Conservation (phyloP, 2,329 filamentous ascomycete species). For the Bipolaris gigantea region DNA sequence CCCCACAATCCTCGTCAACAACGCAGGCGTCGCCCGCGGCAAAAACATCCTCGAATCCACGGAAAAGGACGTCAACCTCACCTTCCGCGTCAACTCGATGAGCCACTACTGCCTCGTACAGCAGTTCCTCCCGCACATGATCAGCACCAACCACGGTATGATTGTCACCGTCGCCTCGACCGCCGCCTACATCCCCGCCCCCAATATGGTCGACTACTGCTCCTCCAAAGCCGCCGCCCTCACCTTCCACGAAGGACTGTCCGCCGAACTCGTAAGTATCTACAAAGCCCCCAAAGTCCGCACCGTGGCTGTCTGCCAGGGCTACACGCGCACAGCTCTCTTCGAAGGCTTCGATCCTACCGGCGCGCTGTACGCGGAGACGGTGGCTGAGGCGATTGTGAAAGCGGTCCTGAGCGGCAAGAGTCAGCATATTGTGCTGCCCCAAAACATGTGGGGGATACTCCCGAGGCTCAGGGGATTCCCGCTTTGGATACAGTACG, state of each 20-base stretch:
- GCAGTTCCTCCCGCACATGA: conserved; percentile 69
- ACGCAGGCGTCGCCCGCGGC: conserved; percentile 66
- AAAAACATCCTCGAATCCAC: conserved; percentile 62
- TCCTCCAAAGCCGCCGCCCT: conserved; percentile 67
- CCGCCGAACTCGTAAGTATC: conserved; percentile 48
- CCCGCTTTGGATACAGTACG: conserved; percentile 66
- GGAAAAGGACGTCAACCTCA: conserved; percentile 63
- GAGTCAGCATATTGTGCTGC: conserved; percentile 61
- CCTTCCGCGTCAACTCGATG: conserved; percentile 71
- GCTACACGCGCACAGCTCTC: conserved; percentile 63
- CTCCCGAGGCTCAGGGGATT: conserved; percentile 50
- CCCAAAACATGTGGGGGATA: conserved; percentile 46
- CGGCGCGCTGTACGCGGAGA: conserved; percentile 58
- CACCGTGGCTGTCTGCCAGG: conserved; percentile 67
- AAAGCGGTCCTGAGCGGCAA: conserved; percentile 60
- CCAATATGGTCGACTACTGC: conserved; percentile 68
- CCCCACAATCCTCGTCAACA: conserved; percentile 73
- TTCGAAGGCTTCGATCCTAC: conserved; percentile 60
- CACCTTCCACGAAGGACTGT: conserved; percentile 67
- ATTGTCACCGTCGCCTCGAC: conserved; percentile 69
- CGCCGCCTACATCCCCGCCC: conserved; percentile 62
- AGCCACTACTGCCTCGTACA: conserved; percentile 68
- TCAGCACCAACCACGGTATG: conserved; percentile 68
- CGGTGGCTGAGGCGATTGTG: conserved; percentile 66
- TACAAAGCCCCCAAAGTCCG: conserved; percentile 67